phyloP scores from a whole-genome alignment of 257 asterid genomes.

The Ocimum tenuiflorum region DNA sequence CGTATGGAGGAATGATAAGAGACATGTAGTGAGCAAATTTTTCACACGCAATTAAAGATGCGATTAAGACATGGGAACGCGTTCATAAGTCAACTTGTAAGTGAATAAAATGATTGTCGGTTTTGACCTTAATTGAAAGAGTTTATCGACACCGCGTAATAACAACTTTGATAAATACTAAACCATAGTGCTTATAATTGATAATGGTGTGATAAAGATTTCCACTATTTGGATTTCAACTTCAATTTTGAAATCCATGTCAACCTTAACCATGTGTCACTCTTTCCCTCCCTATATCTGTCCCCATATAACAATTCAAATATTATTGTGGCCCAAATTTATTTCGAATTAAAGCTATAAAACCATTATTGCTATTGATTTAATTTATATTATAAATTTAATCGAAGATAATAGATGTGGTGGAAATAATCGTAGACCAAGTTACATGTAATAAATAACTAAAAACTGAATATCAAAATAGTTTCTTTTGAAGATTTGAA shows the following conservation, averaged over 20 bases:
- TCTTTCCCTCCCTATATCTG: neutral
- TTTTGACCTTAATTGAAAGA: neutral
- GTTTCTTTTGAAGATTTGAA: too few species aligned
- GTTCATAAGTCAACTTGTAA: neutral
- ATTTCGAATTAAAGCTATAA: neutral
- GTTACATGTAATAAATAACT: too few species aligned
- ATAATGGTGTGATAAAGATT: constrained; percentile 15
- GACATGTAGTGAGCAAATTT: neutral
- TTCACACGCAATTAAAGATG: constrained; percentile 4
- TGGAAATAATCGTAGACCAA: too few species aligned
- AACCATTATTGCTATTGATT: neutral
- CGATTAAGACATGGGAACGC: neutral
- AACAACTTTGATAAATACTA: too few species aligned
- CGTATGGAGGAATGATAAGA: neutral
- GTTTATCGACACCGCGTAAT: too few species aligned
- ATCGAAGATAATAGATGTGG: too few species aligned
- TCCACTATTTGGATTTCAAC: constrained; percentile 12
- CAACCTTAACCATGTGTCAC: neutral
- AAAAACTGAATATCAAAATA: too few species aligned
- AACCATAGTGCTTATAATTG: constrained; percentile 7
- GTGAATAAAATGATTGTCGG: neutral
- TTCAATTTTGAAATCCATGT: neutral
- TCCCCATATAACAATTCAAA: neutral
- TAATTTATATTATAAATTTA: too few species aligned
- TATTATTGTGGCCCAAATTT: neutral